Base-by-base conservation (phyloP, 768 basidiomycete genomes). In the Mycena indigotica region DNA sequence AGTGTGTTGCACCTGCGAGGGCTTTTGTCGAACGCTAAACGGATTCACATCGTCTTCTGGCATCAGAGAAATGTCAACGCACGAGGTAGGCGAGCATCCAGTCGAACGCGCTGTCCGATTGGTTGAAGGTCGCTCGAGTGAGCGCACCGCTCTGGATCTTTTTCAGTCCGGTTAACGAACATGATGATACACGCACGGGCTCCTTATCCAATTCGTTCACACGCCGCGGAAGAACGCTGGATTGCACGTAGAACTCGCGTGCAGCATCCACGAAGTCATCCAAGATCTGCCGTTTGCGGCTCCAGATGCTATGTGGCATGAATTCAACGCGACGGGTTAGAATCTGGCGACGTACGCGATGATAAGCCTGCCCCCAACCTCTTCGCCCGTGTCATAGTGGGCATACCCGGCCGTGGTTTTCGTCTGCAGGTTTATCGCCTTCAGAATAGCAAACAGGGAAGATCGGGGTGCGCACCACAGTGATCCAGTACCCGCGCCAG, bases 31-130 rank as follows among this genome's bases (percentile, higher is more conserved):
- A 58, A 26, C 53, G 53, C 57, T 62, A 40, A 19, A 13, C 30
- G 4, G 17, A 30, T 10, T 6, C 23, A 24, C 21, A 24, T 24
- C 15, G 19, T 3, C 2, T 15, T 2, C 15, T 17, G 13, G 15
- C 3, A 19, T 4, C 3, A 16, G 28, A 25, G 16, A 45, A 21
- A 16, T 16, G 1, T 8, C 4, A 25, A 6, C 24, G 30, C 10
- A 58, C 61, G 3, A 62, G 45, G 28, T 55, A 62, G 10, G 53
- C 57, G 5, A 62, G 45, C 39, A 62, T 58, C 61, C 61, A 62
- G 26, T 62, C 57, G 39, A 58, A 50, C 6, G 61, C 21, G 3
- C 41, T 17, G 29, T 62, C 61, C 1, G 44, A 35, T 35, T 62
- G 61, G 15, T 40, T 23, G 44, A 62, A 62, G 5, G 28, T 15